Evolutionary conservation across 805 yeast species (phyloP).

Genomic region (Lipomyces sp.): DNA sequence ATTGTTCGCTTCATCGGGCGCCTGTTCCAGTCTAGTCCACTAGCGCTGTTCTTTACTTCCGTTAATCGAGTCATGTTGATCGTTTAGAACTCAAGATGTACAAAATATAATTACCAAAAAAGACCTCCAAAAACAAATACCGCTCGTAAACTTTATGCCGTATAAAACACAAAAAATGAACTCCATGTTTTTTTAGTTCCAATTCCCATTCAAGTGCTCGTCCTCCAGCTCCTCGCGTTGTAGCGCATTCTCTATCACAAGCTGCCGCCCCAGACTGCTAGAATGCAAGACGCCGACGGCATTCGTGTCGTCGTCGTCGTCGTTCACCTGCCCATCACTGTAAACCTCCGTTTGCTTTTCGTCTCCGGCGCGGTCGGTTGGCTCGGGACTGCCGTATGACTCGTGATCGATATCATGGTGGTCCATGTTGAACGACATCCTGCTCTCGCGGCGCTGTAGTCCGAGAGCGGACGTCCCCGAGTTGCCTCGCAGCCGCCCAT

Average conservation of each 20-base stretch:
- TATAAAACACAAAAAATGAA: too few relatives aligned
- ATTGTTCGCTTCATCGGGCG: too few relatives aligned
- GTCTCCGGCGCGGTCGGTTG: background rate
- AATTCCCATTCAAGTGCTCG: background rate
- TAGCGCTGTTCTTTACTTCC: too few relatives aligned
- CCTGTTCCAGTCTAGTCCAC: too few relatives aligned
- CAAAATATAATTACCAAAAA: too few relatives aligned
- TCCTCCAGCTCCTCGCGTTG: background rate
- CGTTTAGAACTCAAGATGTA: too few relatives aligned
- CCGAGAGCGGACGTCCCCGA: background rate
- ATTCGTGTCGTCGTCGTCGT: background rate
- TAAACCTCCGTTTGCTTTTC: too few relatives aligned
- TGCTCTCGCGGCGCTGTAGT: background rate
- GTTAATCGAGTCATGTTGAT: too few relatives aligned
- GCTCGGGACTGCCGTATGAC: background rate
- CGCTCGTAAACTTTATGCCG: too few relatives aligned
- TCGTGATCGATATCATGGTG: background rate
- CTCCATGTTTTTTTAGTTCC: background rate
- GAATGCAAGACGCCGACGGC: conserved; percentile 3
- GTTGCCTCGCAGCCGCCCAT: background rate
- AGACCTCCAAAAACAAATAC: too few relatives aligned
- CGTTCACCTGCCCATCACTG: conserved; percentile 1
- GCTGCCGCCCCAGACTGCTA: conserved; percentile 13
- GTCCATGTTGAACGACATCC: background rate
- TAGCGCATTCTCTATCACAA: conserved; percentile 10